phyloP scores from a whole-genome alignment of 139 green algal species.

The Limnomonas spitsbergensis region DNA sequence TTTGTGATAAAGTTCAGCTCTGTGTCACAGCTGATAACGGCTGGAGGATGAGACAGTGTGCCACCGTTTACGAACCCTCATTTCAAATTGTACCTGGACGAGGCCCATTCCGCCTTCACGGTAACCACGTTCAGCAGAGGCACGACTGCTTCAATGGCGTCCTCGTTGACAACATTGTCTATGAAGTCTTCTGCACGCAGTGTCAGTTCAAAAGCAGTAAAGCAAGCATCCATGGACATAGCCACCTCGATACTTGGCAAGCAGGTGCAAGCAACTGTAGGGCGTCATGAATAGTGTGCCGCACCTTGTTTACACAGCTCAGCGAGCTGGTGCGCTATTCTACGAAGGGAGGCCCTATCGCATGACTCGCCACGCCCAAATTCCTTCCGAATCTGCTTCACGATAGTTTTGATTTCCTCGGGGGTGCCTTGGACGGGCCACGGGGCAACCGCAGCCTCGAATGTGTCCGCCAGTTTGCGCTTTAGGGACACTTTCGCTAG shows the following conservation, averaged over 20 bases:
- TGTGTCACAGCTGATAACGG: too few species aligned
- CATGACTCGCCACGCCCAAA: not conserved
- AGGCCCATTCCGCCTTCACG: too few species aligned
- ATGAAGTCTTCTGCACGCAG: slow-evolving; percentile 78
- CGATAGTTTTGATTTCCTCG: not conserved
- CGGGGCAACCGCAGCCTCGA: slow-evolving; percentile 14
- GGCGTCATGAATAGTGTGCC: too few species aligned
- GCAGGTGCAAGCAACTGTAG: too few species aligned
- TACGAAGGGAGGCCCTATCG: slow-evolving; percentile 44
- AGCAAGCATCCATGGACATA: too few species aligned
- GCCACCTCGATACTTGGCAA: too few species aligned
- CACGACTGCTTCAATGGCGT: slow-evolving; percentile 64
- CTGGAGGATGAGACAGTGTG: too few species aligned
- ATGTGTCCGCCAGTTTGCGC: slow-evolving; percentile 17
- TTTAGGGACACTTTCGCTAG: slow-evolving; percentile 12
- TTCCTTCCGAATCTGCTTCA: not conserved
- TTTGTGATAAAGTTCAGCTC: too few species aligned
- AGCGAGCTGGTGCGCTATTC: slow-evolving; percentile 54
- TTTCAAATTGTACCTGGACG: too few species aligned
- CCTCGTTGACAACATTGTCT: slow-evolving; percentile 65
- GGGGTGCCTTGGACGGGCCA: not conserved
- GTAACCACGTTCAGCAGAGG: too few species aligned
- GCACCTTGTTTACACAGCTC: slow-evolving; percentile 76
- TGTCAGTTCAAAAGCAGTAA: too few species aligned
- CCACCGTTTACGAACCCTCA: too few species aligned